These are phyloP conservation scores for Porphyridium purpureum DNA, from an alignment of 23 red algal genomes.

Conservation along the genomic window DNA sequence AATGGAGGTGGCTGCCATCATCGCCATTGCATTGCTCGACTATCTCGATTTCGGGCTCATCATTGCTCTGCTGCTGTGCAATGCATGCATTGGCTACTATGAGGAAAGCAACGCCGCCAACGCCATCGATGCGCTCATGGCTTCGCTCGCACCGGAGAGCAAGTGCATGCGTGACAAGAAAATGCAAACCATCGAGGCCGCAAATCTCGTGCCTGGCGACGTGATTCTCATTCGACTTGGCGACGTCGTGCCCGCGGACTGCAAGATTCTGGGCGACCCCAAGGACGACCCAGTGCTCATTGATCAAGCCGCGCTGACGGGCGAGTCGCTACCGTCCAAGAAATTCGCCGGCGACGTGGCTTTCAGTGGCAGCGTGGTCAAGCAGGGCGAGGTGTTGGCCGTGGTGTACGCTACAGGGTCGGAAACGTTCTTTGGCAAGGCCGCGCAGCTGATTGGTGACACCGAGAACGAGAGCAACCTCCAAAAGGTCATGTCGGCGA, in stretches of 20 bases:
- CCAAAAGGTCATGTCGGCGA: constrained; percentile 13
- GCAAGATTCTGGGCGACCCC: constrained; percentile 3
- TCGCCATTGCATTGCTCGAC: constrained; percentile 15
- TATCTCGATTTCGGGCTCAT: constrained; percentile 29
- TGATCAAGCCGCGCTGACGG: constrained; percentile 29
- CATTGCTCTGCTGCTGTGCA: constrained; percentile 20
- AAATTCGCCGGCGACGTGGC: constrained; percentile 11
- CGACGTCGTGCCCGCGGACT: constrained; percentile 10
- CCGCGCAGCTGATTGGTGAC: constrained; percentile 15
- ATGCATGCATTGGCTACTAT: constrained; percentile 27
- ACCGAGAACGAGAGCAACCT: constrained; percentile 8
- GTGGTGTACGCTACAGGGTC: constrained; percentile 17
- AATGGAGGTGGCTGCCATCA: constrained; percentile 4
- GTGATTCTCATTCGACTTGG: constrained; percentile 4
- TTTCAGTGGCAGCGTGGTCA: constrained; percentile 17
- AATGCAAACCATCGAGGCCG: constrained; percentile 10
- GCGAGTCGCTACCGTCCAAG: constrained; percentile 22
- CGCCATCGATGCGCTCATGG: constrained; percentile 29
- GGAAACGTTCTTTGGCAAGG: constrained; percentile 29
- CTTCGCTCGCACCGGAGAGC: constrained; percentile 12
- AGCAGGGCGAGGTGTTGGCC: constrained; percentile 13
- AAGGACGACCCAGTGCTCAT: constrained; percentile 16
- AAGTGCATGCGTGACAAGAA: constrained; percentile 11
- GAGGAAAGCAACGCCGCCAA: constrained; percentile 26
- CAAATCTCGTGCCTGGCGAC: constrained; percentile 6